phyloP scores from a whole-genome alignment of 257 asterid species.

The Craterostigma plantagineum region DNA sequence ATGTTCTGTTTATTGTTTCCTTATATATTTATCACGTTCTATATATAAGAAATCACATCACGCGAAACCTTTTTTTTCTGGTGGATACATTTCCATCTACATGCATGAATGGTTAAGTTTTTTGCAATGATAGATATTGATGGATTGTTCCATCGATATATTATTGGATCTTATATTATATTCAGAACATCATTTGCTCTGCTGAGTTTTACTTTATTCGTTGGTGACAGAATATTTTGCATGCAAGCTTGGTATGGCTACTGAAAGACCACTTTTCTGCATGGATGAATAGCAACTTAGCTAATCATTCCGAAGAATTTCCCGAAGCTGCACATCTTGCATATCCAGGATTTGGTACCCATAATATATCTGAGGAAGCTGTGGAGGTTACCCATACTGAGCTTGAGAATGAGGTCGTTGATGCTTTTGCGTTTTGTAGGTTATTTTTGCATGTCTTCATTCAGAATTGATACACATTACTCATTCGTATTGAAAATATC shows the following conservation, averaged over 20 bases:
- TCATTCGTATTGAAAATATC: too few relatives aligned
- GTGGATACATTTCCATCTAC: too few relatives aligned
- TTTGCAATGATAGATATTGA: too few relatives aligned
- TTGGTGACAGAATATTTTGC: slow-evolving; percentile 22
- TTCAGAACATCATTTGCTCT: too few relatives aligned
- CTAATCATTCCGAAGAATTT: slow-evolving; percentile 14
- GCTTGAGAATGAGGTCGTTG: slow-evolving; percentile 22
- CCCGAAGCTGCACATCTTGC: slow-evolving; percentile 12
- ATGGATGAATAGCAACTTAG: slow-evolving; percentile 30
- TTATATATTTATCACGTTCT: too few relatives aligned
- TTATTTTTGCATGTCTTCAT: too few relatives aligned
- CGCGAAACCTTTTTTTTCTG: too few relatives aligned
- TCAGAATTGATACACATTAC: too few relatives aligned
- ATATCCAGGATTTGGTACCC: slow-evolving; percentile 16
- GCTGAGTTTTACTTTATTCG: too few relatives aligned
- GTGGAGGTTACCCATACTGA: slow-evolving; percentile 18
- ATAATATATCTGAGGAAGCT: slow-evolving; percentile 9
- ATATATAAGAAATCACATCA: too few relatives aligned
- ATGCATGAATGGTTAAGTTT: not conserved
- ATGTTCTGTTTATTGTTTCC: too few relatives aligned
- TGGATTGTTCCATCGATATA: not conserved
- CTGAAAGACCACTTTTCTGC: slow-evolving; percentile 20
- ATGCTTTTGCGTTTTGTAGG: not conserved
- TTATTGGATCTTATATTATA: not conserved
- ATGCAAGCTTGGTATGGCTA: slow-evolving; percentile 20